Base-by-base conservation (phyloP, 768 basidiomycete species). In the Lactifluus volemus region DNA sequence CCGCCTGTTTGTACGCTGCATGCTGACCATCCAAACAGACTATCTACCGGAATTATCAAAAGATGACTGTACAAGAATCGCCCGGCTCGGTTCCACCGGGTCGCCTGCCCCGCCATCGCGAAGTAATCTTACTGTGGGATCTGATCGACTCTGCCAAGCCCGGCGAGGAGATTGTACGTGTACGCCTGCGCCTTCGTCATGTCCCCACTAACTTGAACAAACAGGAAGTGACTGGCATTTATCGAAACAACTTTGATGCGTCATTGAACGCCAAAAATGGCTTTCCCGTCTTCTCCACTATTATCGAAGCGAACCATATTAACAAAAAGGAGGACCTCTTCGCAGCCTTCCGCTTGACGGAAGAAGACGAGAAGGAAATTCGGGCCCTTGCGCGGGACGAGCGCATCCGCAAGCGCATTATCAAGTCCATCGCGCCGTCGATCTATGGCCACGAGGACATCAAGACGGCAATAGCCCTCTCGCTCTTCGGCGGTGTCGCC, bases 361-460 rank as follows among this genome's bases (percentile, higher is more conserved):
- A 98, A 71, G 97, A 98, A 68, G 97, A 99, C 66, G 94, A 97
- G 72, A 87, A 83, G 70, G 87, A 90, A 66, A 98, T 99, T 69
- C 86, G 93, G 14, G 76, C 79, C 9, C 83, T 98, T 50, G 85
- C 92, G 4, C 84, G 85, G 21, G 96, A 98, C 69, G 92, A 94
- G 56, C 88, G 97, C 54, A 96, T 99, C 67, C 85, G 92, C 65
- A 98, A 97, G 73, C 87, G 97, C 29, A 96, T 99, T 71, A 83
- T 98, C 77, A 99, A 99, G 74, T 97, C 93, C 12, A 97, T 99
- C 60, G 97, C 97, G 2, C 97, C 97, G 0, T 97, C 94, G 41
- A 98, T 99, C 73, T 99, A 98, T 68, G 97, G 97, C 4, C 97
- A 99, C 72, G 97, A 98, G 71, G 89, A 98, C 71, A 98, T 99